Evolutionary conservation across 352 stramenopile genomes (phyloP).

Genomic region (Albugo candida): DNA sequence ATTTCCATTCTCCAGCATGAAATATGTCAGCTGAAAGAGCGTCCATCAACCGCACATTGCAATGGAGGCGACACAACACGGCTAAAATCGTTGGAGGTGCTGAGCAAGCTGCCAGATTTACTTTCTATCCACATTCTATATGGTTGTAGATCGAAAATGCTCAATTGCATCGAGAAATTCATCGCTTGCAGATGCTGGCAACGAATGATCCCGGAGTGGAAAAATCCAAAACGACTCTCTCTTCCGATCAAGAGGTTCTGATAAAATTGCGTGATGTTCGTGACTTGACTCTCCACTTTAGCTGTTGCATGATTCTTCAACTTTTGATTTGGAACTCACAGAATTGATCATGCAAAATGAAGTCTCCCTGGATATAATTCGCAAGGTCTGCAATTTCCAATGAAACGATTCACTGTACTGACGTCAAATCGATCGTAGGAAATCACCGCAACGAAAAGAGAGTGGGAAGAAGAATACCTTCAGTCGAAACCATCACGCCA

Average conservation of each 20-base stretch:
- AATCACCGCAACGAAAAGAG: conserved; percentile 64
- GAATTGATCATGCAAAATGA: conserved; percentile 75
- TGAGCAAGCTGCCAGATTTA: too few relatives aligned
- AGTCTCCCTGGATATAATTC: conserved; percentile 62
- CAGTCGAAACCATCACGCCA: conserved; percentile 13
- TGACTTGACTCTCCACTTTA: conserved; percentile 3
- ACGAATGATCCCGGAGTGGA: conserved; percentile 16
- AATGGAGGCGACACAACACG: too few relatives aligned
- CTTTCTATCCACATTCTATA: too few relatives aligned
- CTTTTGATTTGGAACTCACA: conserved; percentile 57
- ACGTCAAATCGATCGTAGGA: conserved; percentile 12
- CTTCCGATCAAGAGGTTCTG: neutral
- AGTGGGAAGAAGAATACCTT: conserved; percentile 45
- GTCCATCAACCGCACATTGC: neutral
- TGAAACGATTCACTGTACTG: neutral
- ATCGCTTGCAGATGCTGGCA: conserved; percentile 23
- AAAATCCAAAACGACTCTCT: conserved; percentile 1
- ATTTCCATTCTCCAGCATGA: conserved; percentile 53
- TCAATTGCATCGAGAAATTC: neutral
- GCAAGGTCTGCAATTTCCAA: conserved; percentile 22
- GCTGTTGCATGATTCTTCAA: conserved; percentile 52
- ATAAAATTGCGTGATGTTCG: too few relatives aligned
- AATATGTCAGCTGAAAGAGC: conserved; percentile 25
- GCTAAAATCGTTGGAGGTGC: too few relatives aligned
- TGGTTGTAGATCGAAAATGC: neutral